Evolutionary conservation across 2,329 filamentous ascomycete species (phyloP).

Genomic region (Macrophomina phaseolina): DNA sequence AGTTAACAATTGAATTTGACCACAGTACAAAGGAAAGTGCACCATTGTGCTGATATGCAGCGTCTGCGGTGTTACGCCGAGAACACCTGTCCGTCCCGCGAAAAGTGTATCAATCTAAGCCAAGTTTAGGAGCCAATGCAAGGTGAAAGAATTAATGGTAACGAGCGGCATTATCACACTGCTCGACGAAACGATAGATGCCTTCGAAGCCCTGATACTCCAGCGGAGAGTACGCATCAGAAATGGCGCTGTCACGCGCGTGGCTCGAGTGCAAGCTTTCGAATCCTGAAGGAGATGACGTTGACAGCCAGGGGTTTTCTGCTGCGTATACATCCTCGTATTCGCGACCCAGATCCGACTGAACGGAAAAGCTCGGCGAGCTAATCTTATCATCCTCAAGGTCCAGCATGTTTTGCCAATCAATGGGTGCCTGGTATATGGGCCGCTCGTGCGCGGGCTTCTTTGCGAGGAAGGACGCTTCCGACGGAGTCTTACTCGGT

Average conservation of each 20-base stretch:
- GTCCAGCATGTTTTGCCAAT: constrained; percentile 65
- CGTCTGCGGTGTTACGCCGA: not conserved
- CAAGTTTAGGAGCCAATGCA: not conserved
- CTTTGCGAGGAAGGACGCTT: constrained; percentile 53
- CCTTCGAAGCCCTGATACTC: constrained; percentile 69
- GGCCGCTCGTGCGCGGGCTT: constrained; percentile 40
- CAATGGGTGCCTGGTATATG: constrained; percentile 51
- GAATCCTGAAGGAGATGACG: constrained; percentile 56
- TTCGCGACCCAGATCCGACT: constrained; percentile 47
- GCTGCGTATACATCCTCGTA: constrained; percentile 47
- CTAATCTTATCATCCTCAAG: constrained; percentile 33
- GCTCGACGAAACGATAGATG: constrained; percentile 69
- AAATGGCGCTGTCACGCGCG: constrained; percentile 41
- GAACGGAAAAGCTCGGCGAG: constrained; percentile 44
- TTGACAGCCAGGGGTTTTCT: constrained; percentile 60
- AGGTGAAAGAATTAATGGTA: not conserved
- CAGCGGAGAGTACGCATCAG: constrained; percentile 49
- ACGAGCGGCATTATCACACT: constrained; percentile 56
- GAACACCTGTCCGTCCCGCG: constrained; percentile 1
- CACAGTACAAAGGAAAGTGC: constrained; percentile 4
- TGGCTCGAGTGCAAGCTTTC: constrained; percentile 64
- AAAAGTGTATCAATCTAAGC: constrained; percentile 21
- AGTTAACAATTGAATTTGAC: not conserved
- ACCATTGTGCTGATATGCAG: not conserved
- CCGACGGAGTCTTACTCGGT: constrained; percentile 60